Evolutionary conservation across 106 monocot species (phyloP).

Genomic region (Posidonia australis): DNA sequence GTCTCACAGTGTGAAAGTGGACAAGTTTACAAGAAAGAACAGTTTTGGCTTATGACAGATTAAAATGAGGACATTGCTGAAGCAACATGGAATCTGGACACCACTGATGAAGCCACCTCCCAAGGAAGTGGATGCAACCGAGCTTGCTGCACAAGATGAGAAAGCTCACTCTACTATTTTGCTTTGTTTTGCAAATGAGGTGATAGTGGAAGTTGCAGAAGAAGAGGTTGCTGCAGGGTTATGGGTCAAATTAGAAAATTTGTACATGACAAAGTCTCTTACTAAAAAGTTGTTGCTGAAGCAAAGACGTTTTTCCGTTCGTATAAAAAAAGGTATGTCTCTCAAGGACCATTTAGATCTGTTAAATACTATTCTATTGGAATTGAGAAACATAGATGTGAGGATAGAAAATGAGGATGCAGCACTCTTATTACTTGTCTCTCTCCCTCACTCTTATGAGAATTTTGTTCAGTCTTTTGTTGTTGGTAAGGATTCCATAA

Average conservation of each 20-base stretch:
- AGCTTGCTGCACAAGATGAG: background rate
- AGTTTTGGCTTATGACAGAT: background rate
- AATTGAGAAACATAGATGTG: background rate
- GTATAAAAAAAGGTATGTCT: background rate
- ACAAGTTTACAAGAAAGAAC: background rate
- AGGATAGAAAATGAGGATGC: background rate
- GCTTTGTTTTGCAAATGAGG: background rate
- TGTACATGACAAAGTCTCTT: background rate
- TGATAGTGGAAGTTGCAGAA: background rate
- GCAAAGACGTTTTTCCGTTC: background rate
- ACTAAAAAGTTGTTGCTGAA: slow-evolving; percentile 3
- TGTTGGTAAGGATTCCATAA: background rate
- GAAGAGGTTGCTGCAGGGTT: background rate
- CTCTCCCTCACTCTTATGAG: background rate
- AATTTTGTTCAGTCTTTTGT: background rate
- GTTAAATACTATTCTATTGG: background rate
- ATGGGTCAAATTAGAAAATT: background rate
- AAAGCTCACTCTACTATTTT: background rate
- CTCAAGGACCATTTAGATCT: background rate
- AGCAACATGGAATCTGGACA: background rate
- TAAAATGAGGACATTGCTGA: background rate
- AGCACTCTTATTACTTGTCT: background rate
- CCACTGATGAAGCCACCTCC: background rate
- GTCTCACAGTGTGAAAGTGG: background rate
- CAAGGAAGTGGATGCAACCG: background rate